These are phyloP conservation scores for Termitomyces sp. DNA, from an alignment of 768 basidiomycete species.

Conservation along the genomic window DNA sequence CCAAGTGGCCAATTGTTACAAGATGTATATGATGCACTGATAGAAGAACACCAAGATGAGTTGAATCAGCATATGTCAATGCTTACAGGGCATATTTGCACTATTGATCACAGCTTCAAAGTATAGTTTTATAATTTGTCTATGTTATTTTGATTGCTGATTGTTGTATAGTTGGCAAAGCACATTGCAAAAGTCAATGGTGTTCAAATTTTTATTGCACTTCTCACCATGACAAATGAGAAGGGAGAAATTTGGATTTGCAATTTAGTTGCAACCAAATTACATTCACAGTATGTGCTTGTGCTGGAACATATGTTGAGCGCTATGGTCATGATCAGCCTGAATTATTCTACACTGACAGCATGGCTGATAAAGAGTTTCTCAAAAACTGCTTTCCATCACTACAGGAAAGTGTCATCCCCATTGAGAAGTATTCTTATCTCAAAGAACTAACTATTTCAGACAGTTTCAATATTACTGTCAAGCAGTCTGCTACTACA, in stretches of 20 bases:
- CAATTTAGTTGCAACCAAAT: slow-evolving; percentile 22
- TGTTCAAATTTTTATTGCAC: no score
- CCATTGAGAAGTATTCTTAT: slow-evolving; percentile 14
- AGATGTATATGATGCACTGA: slow-evolving; percentile 19
- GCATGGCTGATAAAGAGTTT: slow-evolving; percentile 19
- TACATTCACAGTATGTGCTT: slow-evolving; percentile 22
- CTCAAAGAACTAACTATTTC: slow-evolving; percentile 15
- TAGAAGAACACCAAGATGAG: slow-evolving; percentile 13
- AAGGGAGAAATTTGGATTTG: slow-evolving; percentile 17
- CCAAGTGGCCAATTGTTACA: slow-evolving; percentile 16
- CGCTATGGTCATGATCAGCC: slow-evolving; percentile 20
- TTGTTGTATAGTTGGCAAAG: no score
- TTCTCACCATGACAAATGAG: slow-evolving; percentile 16
- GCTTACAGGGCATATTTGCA: slow-evolving; percentile 7
- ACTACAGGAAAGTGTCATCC: slow-evolving; percentile 9
- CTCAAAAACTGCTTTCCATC: slow-evolving; percentile 8
- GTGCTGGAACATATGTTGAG: slow-evolving; percentile 19
- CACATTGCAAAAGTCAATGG: no score
- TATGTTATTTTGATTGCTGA: no score
- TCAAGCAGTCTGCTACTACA: slow-evolving; percentile 2
- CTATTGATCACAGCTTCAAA: slow-evolving; percentile 11
- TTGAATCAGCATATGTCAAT: slow-evolving; percentile 21
- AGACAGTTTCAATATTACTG: slow-evolving; percentile 3
- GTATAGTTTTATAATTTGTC: no score
- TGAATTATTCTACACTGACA: slow-evolving; percentile 22